Conservation (phyloP, 495 filamentous ascomycete genomes). For the Talaromyces ruber region DNA sequence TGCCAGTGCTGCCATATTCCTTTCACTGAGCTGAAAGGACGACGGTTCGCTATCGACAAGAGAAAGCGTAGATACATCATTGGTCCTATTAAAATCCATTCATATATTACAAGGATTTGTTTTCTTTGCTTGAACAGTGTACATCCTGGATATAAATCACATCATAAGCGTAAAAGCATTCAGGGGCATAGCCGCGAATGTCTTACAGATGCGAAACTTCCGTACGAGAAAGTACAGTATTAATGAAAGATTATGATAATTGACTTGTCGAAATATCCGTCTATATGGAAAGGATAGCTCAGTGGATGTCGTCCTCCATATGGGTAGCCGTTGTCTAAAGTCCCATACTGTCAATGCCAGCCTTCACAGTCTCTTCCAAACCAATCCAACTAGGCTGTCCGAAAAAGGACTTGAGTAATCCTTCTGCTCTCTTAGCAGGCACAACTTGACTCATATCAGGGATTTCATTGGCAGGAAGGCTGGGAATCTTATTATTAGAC, state of each 20-base stretch:
- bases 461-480: slow-evolving; percentile 14
- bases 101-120: too few species aligned
- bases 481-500: slow-evolving; percentile 11
- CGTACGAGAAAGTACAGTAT: not conserved
- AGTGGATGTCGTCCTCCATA: not conserved
- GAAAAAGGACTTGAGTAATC: slow-evolving; percentile 12
- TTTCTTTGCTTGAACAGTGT: too few species aligned
- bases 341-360: not conserved
- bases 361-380: not conserved
- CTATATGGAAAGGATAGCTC: not conserved
- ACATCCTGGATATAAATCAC: too few species aligned
- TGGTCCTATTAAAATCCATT: too few species aligned
- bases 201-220: not conserved
- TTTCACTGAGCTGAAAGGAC: not conserved
- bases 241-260: not conserved
- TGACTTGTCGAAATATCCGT: not conserved
- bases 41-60: not conserved
- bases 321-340: not conserved
- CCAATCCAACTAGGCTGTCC: slow-evolving; percentile 3
- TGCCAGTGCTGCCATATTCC: not conserved
- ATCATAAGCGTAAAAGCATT: too few species aligned
- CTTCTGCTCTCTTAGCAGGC: slow-evolving; percentile 10
- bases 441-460: slow-evolving; percentile 14
- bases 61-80: too few species aligned
- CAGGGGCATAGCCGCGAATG: not conserved